Conservation (phyloP, 768 basidiomycete genomes). For the Leccinellum albellum region DNA sequence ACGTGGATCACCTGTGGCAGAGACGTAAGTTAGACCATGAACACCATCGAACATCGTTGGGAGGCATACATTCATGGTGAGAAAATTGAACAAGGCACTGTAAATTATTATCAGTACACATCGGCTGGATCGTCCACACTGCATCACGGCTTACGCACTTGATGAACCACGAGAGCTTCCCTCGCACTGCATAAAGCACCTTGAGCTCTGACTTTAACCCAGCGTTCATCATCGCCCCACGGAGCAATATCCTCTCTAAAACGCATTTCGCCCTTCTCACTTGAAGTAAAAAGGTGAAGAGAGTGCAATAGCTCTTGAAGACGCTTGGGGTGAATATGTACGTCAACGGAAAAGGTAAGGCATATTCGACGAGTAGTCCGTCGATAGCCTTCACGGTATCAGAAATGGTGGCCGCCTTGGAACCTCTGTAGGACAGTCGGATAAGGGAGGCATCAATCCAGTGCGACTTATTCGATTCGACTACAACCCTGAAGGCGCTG, state of each 20-base stretch:
- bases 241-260: slow-evolving; percentile 65
- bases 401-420: slow-evolving; percentile 40
- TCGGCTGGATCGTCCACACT: no score
- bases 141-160: slow-evolving; percentile 50
- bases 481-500: slow-evolving; percentile 66
- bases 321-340: slow-evolving; percentile 66
- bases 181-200: slow-evolving; percentile 71
- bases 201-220: slow-evolving; percentile 50
- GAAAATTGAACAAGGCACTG: slow-evolving; percentile 64
- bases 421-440: slow-evolving; percentile 63
- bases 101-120: slow-evolving; percentile 1
- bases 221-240: slow-evolving; percentile 40
- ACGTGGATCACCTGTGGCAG: slow-evolving; percentile 60
- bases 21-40: background rate
- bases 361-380: slow-evolving; percentile 71
- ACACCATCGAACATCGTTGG: no score
- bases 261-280: slow-evolving; percentile 68
- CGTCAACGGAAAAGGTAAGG: slow-evolving; percentile 74
- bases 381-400: slow-evolving; percentile 63
- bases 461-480: slow-evolving; percentile 45
- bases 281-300: slow-evolving; percentile 72
- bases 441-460: slow-evolving; percentile 71
- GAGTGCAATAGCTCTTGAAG: slow-evolving; percentile 56
- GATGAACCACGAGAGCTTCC: slow-evolving; percentile 79
- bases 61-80: slow-evolving; percentile 63